Evolutionary conservation across 129 eudicot genomes (phyloP).

Genomic region (Helianthus tuberosus): DNA sequence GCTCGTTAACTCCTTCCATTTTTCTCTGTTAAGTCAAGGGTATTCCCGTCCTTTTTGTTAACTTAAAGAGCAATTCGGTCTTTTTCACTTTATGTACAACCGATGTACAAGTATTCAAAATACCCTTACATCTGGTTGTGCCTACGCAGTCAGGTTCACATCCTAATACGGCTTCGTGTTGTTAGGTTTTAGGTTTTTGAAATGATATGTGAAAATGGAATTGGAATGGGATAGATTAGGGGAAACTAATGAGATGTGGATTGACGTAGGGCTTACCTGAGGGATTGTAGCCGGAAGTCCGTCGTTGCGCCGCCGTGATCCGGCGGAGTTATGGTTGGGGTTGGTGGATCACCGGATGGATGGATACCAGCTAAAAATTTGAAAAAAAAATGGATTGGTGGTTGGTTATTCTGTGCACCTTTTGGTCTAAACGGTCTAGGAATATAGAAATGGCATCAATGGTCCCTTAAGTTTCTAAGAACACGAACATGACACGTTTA

Average conservation of each 20-base stretch:
- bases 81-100: too few species aligned
- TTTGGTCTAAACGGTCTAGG: conserved; percentile 25
- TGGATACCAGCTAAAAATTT: conserved; percentile 29
- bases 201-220: conserved; percentile 15
- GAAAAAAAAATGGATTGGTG: neutral
- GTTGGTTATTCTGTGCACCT: conserved; percentile 4
- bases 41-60: too few species aligned
- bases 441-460: neutral
- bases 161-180: conserved; percentile 47
- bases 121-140: too few species aligned
- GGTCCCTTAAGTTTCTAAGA: neutral
- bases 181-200: neutral
- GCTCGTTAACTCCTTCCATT: too few species aligned
- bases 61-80: too few species aligned
- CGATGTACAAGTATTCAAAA: too few species aligned
- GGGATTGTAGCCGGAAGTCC: neutral
- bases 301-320: conserved; percentile 1
- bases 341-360: conserved; percentile 5
- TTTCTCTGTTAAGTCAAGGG: too few species aligned
- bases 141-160: too few species aligned
- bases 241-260: conserved; percentile 25
- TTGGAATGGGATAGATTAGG: conserved; percentile 18
- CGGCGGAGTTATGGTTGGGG: conserved; percentile 23
- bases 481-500: too few species aligned
- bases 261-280: conserved; percentile 38